phyloP scores from a whole-genome alignment of 345 rosid species.

The Eucalyptus erythrocorys region DNA sequence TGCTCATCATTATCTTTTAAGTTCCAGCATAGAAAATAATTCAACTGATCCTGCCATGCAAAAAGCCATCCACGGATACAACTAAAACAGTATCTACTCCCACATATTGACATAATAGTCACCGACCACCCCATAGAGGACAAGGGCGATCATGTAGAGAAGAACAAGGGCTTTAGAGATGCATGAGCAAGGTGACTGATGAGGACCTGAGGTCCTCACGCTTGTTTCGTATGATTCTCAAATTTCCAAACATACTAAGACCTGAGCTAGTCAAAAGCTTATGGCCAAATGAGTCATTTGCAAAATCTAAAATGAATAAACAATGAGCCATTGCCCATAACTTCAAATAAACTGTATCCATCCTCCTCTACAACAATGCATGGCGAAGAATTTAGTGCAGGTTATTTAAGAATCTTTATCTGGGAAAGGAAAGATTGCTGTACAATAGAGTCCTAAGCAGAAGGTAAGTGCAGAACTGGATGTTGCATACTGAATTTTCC shows the following conservation, averaged over 20 bases:
- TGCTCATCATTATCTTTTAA: neutral
- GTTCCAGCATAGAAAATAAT: neutral
- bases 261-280: neutral
- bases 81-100: neutral
- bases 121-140: neutral
- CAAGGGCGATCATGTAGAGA: neutral
- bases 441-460: neutral
- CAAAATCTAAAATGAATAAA: neutral
- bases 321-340: neutral
- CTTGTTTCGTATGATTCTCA: neutral
- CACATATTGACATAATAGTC: neutral
- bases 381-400: neutral
- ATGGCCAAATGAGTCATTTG: neutral
- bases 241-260: neutral
- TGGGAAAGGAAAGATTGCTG: neutral
- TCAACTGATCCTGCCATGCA: neutral
- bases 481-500: neutral
- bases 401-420: neutral
- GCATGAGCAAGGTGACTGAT: neutral
- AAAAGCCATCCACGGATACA: neutral
- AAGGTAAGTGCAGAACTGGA: neutral
- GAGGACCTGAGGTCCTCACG: neutral
- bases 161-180: neutral
- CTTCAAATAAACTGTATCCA: neutral
- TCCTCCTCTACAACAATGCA: neutral